Evolutionary conservation across 2,329 filamentous ascomycete species (phyloP).

Genomic region (Penicillium janthinellum): DNA sequence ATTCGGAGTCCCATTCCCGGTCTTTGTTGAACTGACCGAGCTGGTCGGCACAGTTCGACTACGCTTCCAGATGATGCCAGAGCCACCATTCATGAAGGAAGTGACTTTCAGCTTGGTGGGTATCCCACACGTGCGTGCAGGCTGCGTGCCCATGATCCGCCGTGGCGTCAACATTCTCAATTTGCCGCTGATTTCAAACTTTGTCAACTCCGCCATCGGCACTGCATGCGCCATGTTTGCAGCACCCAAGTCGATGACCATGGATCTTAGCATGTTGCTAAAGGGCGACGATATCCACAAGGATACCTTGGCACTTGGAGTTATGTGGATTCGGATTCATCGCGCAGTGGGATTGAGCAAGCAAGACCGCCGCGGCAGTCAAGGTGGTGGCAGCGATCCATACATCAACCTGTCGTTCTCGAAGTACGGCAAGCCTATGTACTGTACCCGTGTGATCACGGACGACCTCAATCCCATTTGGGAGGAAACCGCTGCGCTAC

Average conservation of each 20-base stretch:
- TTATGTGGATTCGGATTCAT: slow-evolving; percentile 92
- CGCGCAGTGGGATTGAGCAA: slow-evolving; percentile 86
- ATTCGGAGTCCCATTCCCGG: slow-evolving; percentile 83
- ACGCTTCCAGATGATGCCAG: slow-evolving; percentile 80
- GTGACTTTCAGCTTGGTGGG: slow-evolving; percentile 95
- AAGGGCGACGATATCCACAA: slow-evolving; percentile 91
- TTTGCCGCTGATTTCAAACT: slow-evolving; percentile 88
- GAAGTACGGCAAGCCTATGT: slow-evolving; percentile 97
- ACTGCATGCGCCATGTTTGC: slow-evolving; percentile 89
- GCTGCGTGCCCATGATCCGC: slow-evolving; percentile 90
- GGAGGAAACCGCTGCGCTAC: slow-evolving; percentile 80
- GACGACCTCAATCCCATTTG: slow-evolving; percentile 93
- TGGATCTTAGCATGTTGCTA: slow-evolving; percentile 87
- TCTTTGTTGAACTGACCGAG: slow-evolving; percentile 86
- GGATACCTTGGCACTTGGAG: slow-evolving; percentile 76
- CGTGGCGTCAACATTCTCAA: slow-evolving; percentile 89
- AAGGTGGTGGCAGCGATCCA: slow-evolving; percentile 86
- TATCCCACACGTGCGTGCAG: slow-evolving; percentile 82
- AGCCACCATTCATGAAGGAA: slow-evolving; percentile 89
- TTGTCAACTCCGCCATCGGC: slow-evolving; percentile 92
- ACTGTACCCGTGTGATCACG: slow-evolving; percentile 93
- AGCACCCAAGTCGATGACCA: slow-evolving; percentile 88
- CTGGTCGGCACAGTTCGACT: slow-evolving; percentile 86
- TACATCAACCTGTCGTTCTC: slow-evolving; percentile 95
- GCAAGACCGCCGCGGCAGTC: slow-evolving; percentile 79